phyloP scores from a whole-genome alignment of 169 alveolate genomes.

The Cryptosporidium sp. region DNA sequence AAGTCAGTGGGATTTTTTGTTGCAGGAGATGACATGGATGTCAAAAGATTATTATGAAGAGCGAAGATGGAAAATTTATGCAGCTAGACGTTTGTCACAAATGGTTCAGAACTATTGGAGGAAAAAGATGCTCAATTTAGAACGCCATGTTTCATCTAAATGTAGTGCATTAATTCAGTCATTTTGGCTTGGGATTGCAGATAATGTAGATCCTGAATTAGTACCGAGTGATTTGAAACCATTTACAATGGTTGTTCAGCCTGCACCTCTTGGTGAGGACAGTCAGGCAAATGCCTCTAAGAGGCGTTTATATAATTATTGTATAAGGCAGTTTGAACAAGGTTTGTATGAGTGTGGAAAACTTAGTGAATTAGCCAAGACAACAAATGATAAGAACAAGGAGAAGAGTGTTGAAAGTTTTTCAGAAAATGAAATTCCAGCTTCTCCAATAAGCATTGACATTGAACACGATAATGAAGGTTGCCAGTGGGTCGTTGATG shows the following conservation, averaged over 20 bases:
- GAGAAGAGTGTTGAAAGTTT: slow-evolving; percentile 1
- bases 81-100: slow-evolving; percentile 80
- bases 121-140: slow-evolving; percentile 62
- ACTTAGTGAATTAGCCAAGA: background rate
- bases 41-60: slow-evolving; percentile 84
- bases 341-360: slow-evolving; percentile 45
- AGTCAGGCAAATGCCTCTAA: slow-evolving; percentile 29
- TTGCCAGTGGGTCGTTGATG: slow-evolving; percentile 72
- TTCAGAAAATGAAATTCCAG: slow-evolving; percentile 20
- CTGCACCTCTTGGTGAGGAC: slow-evolving; percentile 33
- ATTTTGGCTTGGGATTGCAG: slow-evolving; percentile 72
- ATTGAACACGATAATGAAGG: slow-evolving; percentile 49
- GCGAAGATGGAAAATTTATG: slow-evolving; percentile 83
- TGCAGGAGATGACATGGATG: slow-evolving; percentile 84
- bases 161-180: slow-evolving; percentile 74
- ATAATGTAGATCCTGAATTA: slow-evolving; percentile 45
- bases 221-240: slow-evolving; percentile 51
- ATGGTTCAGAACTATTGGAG: slow-evolving; percentile 79
- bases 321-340: slow-evolving; percentile 43
- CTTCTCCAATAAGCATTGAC: slow-evolving; percentile 58
- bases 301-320: slow-evolving; percentile 58
- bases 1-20: slow-evolving; percentile 79
- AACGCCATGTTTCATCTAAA: slow-evolving; percentile 61
- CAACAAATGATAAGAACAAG: background rate
- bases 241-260: slow-evolving; percentile 33